Evolutionary conservation across 495 filamentous ascomycete genomes (phyloP), one percentile per base, ranked within the genome.

Genomic region (Hyaloscypha variabilis): DNA sequence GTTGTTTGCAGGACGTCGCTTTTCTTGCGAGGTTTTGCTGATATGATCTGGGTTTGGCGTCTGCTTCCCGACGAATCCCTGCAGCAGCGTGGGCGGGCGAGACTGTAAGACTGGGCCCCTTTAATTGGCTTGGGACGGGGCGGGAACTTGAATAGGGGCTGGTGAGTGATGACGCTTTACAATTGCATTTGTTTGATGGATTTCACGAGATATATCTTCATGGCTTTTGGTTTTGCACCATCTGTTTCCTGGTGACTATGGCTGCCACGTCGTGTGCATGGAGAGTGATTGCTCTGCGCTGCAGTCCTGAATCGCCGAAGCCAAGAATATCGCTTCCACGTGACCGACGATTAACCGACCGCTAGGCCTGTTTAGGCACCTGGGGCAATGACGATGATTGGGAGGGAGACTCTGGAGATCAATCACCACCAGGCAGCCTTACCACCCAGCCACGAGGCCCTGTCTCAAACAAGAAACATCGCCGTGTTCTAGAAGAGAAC

Each of bases 251-350:
- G 4, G 39, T 4, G 11, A 8, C 39, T 1, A 46, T 17, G 17
- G 13, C 62, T 58, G 62, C 62, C 62, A 64, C 62, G 62, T 64
- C 53, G 62, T 39, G 62, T 53, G 58, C 56, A 51, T 36, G 6
- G n/a, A 13, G 1, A 34, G 39, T 46, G 39, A 46, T 14, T 46
- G 39, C 19, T 46, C 39, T 46, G 39, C 19, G 39, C 10, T 17
- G 31, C 31, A n/a, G 31, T 34, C 31, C 8, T 34, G 39, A 14
- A 17, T 19, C 11, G 39, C 10, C 19, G 39, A 46, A 19, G 4
- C 39, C 39, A 46, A 3, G 39, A 8, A 46, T 17, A 17, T 17
- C 6, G 11, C 4, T 46, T 17, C 39, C 39, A 46, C 39, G 39
- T 46, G 39, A 14, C 39, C 17, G 0, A 17, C 4, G 11, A 46